Conservation (phyloP, 371 early-diverging fungal genomes). For the Apophysomyces variabilis region DNA sequence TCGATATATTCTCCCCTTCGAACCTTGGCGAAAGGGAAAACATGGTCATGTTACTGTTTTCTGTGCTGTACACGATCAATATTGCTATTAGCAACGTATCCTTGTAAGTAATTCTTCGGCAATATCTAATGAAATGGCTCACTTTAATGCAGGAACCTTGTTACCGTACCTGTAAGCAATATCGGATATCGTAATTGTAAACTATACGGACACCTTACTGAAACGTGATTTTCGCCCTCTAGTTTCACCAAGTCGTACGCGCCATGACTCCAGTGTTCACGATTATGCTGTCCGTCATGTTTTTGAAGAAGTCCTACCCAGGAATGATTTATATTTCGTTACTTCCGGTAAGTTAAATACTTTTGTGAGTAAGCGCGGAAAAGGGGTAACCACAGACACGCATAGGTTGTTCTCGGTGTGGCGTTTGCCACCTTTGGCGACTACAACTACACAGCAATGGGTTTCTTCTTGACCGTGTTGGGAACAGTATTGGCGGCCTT, state of each 20-base stretch:
- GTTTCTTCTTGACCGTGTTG: slow-evolving; percentile 81
- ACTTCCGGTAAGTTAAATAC: slow-evolving; percentile 51
- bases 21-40: slow-evolving; percentile 67
- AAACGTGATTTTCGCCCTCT: background rate
- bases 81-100: slow-evolving; percentile 89
- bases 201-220: background rate
- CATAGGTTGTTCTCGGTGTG: slow-evolving; percentile 77
- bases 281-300: slow-evolving; percentile 64
- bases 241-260: slow-evolving; percentile 90
- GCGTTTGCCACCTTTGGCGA: slow-evolving; percentile 86
- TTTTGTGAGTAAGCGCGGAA: background rate
- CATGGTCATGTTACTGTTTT: slow-evolving; percentile 77
- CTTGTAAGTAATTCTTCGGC: slow-evolving; percentile 57
- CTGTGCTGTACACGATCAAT: slow-evolving; percentile 87
- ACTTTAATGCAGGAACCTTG: slow-evolving; percentile 37
- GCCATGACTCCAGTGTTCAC: slow-evolving; percentile 89
- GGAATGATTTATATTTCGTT: slow-evolving; percentile 66
- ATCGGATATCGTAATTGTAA: background rate
- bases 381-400: background rate
- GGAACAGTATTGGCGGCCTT: slow-evolving; percentile 83
- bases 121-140: background rate
- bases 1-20: slow-evolving; percentile 66
- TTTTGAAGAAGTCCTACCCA: slow-evolving; percentile 64
- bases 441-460: slow-evolving; percentile 74
- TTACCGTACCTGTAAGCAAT: slow-evolving; percentile 48